Conservation (phyloP, 1,284 basidiomycete species). For the Malassezia globosa region DNA sequence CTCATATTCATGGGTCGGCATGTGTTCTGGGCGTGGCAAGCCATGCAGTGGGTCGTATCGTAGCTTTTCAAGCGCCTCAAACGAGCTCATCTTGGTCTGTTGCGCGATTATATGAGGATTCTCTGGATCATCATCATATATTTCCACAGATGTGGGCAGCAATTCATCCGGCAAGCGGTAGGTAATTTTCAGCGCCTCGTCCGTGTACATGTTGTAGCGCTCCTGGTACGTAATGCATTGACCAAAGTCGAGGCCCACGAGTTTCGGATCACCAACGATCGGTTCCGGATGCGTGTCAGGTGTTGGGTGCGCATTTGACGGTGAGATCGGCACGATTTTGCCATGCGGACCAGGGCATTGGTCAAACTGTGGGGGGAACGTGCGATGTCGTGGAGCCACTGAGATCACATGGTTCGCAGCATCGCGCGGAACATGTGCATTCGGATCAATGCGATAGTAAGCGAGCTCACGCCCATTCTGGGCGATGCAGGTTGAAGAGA, state of each 20-base stretch:
- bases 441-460: slow-evolving; percentile 43
- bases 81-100: neutral
- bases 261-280: slow-evolving; percentile 40
- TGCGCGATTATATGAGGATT: slow-evolving; percentile 33
- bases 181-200: slow-evolving; percentile 44
- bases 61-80: slow-evolving; percentile 15
- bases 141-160: slow-evolving; percentile 23
- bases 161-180: slow-evolving; percentile 37
- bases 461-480: slow-evolving; percentile 46
- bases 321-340: slow-evolving; percentile 30
- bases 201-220: slow-evolving; percentile 45
- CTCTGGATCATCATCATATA: slow-evolving; percentile 44
- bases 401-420: neutral
- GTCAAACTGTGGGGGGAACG: slow-evolving; percentile 29
- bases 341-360: slow-evolving; percentile 38
- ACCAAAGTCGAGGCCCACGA: slow-evolving; percentile 35
- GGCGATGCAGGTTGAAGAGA: slow-evolving; percentile 41
- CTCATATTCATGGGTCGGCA: slow-evolving; percentile 40
- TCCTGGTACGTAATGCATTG: slow-evolving; percentile 44
- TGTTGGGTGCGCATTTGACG: slow-evolving; percentile 34
- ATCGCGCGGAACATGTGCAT: slow-evolving; percentile 31
- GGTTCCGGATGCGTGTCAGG: slow-evolving; percentile 39
- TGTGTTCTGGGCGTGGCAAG: slow-evolving; percentile 20
- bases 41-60: slow-evolving; percentile 39
- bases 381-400: slow-evolving; percentile 23